Conservation (phyloP, 2,329 filamentous ascomycete species). For the Ophiostoma pallidulum region DNA sequence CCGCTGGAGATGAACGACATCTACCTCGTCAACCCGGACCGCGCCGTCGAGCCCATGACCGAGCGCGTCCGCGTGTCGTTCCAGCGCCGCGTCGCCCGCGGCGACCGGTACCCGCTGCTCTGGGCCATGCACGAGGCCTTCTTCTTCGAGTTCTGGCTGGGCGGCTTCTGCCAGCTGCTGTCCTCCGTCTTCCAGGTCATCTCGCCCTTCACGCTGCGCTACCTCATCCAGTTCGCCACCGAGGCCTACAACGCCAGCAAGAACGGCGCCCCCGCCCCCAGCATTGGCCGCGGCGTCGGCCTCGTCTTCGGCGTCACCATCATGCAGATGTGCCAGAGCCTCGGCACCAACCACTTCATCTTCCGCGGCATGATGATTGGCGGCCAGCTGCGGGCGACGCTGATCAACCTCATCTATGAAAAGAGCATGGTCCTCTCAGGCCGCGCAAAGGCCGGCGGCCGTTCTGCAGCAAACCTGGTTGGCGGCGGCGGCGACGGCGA, state of each 20-base stretch:
- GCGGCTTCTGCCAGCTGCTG: constrained; percentile 65
- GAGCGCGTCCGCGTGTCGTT: constrained; percentile 59
- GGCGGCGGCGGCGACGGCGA: neutral
- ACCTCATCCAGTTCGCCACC: constrained; percentile 74
- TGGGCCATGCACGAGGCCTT: constrained; percentile 83
- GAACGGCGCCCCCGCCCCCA: constrained; percentile 44
- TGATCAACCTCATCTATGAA: constrained; percentile 83
- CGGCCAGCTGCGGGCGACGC: constrained; percentile 67
- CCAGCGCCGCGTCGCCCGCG: constrained; percentile 53
- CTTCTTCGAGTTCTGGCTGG: constrained; percentile 73
- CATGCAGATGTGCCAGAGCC: constrained; percentile 77
- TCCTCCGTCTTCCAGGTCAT: constrained; percentile 71
- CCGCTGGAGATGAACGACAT: constrained; percentile 76
- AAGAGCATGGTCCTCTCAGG: constrained; percentile 87
- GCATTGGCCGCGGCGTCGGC: constrained; percentile 68
- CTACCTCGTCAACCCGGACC: constrained; percentile 76
- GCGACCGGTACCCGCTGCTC: constrained; percentile 63
- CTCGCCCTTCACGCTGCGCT: constrained; percentile 75
- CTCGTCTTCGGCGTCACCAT: constrained; percentile 72
- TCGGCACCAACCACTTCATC: constrained; percentile 83
- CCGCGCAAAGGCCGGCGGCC: constrained; percentile 74
- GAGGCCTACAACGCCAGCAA: constrained; percentile 62
- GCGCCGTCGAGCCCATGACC: constrained; percentile 62
- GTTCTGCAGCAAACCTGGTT: too few species aligned
- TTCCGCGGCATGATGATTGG: constrained; percentile 89